These are phyloP conservation scores for Rhodosporidiobolus odoratus DNA, from an alignment of 768 basidiomycete genomes.

Conservation along the genomic window DNA sequence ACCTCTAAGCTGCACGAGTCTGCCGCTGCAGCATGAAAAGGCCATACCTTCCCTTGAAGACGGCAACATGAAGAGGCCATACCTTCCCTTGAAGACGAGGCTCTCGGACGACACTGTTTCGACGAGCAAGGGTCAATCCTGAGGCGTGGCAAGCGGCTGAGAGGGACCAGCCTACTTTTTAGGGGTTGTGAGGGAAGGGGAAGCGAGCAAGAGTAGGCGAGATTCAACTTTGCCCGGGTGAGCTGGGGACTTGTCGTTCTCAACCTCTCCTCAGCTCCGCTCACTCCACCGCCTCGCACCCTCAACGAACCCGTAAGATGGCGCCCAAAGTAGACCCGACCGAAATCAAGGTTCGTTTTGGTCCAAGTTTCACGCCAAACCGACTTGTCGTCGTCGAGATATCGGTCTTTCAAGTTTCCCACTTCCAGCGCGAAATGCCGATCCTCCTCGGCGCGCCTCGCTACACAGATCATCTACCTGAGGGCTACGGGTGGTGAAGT, in stretches of 20 bases:
- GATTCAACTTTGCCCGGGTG: not conserved
- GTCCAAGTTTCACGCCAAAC: not conserved
- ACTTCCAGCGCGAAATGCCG: too few species aligned
- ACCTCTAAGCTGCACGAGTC: too few species aligned
- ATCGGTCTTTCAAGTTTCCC: not conserved
- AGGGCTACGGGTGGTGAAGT: constrained; percentile 98
- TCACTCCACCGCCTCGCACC: not conserved
- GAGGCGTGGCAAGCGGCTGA: not conserved
- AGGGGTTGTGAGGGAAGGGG: not conserved
- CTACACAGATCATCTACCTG: constrained; percentile 93
- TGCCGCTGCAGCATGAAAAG: too few species aligned
- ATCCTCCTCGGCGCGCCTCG: too few species aligned
- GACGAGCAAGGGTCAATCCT: too few species aligned
- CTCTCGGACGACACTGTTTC: constrained; percentile 30
- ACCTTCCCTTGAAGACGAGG: constrained; percentile 37
- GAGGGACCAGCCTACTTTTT: constrained; percentile 1
- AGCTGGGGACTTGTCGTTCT: not conserved
- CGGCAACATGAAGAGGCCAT: constrained; percentile 1
- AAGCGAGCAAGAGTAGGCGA: not conserved
- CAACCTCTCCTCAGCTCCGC: not conserved
- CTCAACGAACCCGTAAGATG: not conserved
- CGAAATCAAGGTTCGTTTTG: constrained; percentile 66
- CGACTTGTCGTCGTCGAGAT: not conserved
- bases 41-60: constrained; percentile 34
- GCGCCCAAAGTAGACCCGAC: constrained; percentile 66